Percentiles rank a stretch among this genome's conserved stretches.
Evolutionary conservation across 495 filamentous ascomycete species (phyloP).

Genomic region (Podospora fimiseda): DNA sequence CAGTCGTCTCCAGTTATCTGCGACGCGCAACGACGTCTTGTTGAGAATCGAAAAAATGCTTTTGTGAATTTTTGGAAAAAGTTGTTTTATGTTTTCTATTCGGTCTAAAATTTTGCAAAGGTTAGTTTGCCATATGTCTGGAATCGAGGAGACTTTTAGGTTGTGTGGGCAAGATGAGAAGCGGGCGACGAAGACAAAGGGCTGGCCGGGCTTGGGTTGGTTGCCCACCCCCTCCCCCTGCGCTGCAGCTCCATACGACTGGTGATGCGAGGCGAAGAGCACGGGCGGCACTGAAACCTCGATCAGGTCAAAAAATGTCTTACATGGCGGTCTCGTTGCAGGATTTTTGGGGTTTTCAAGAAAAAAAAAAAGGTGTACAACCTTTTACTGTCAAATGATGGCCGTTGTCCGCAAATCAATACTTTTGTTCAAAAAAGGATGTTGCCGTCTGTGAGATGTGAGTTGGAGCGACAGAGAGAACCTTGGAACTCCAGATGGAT

Average conservation of each 20-base stretch:
- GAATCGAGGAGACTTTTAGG: not conserved
- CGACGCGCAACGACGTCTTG: not conserved
- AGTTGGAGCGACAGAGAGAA: too few species aligned
- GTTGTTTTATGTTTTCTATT: slow-evolving; percentile 16
- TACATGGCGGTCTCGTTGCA: too few species aligned
- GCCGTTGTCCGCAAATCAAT: slow-evolving; percentile 22
- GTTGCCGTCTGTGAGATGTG: slow-evolving; percentile 10
- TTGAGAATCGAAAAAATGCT: not conserved
- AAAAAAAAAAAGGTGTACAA: slow-evolving; percentile 22
- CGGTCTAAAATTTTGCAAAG: slow-evolving; percentile 6
- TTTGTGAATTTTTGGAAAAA: not conserved
- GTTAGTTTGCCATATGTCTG: slow-evolving; percentile 10
- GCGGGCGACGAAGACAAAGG: not conserved
- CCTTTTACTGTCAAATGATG: slow-evolving; percentile 24
- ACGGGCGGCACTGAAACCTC: not conserved
- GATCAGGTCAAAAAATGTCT: too few species aligned
- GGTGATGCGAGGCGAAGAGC: not conserved
- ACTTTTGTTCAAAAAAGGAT: slow-evolving; percentile 27
- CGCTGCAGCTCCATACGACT: not conserved
- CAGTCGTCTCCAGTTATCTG: slow-evolving; percentile 1
- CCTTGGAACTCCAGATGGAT: too few species aligned
- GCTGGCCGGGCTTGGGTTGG: not conserved
- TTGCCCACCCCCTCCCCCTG: too few species aligned
- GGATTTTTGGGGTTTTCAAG: too few species aligned
- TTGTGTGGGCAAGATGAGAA: not conserved